phyloP scores from a whole-genome alignment of 169 alveolate species.

The Eimeria brunetti region DNA sequence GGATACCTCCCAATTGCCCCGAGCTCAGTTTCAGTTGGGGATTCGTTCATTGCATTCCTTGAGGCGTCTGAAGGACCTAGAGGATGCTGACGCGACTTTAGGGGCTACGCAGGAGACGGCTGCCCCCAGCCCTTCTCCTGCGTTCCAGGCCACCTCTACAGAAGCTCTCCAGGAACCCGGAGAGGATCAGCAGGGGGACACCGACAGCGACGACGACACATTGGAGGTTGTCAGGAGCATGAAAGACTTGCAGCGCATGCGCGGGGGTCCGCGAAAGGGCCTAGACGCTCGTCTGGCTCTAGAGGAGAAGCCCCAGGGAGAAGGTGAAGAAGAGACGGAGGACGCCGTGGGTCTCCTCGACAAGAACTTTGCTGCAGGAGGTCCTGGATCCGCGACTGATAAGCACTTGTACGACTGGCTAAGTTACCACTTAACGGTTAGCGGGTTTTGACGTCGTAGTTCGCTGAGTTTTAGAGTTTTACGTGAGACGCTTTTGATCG shows the following conservation, averaged over 20 bases:
- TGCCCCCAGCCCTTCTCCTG: background rate
- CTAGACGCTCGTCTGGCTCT: conserved; percentile 31
- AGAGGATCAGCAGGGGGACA: background rate
- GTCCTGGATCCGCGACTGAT: conserved; percentile 50
- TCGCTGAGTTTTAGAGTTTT: background rate
- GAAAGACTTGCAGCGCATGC: conserved; percentile 65
- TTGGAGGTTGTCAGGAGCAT: conserved; percentile 59
- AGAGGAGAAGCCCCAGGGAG: background rate
- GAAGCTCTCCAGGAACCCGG: conserved; percentile 8
- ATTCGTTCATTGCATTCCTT: conserved; percentile 18
- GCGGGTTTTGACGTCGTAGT: background rate
- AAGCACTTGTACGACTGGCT: conserved; percentile 26
- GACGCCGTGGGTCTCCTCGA: conserved; percentile 70
- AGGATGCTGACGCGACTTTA: conserved; percentile 33
- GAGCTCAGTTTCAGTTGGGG: background rate
- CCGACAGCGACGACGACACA: conserved; percentile 50
- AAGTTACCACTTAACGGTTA: background rate
- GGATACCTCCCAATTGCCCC: background rate
- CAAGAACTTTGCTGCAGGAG: conserved; percentile 52
- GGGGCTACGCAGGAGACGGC: conserved; percentile 14
- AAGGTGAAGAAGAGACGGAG: conserved; percentile 45
- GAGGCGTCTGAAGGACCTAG: conserved; percentile 48
- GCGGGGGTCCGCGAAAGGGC: conserved; percentile 55
- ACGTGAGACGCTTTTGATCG: background rate
- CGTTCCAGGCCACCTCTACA: background rate